phyloP scores from a whole-genome alignment of 2,329 filamentous ascomycete species.

The Phyllosticta citribraziliensis region DNA sequence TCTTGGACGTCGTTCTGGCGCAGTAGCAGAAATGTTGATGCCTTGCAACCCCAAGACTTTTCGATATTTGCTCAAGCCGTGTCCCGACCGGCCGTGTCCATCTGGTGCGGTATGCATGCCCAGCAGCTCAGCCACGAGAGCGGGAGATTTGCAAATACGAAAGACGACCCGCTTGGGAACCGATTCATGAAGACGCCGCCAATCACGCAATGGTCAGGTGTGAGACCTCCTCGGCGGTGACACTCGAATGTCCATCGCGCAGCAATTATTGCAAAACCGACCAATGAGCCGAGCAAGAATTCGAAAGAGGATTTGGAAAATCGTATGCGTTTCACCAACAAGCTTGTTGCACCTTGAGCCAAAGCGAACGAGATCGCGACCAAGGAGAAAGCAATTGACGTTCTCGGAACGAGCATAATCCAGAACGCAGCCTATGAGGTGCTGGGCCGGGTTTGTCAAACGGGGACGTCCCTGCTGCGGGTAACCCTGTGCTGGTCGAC shows the following conservation, averaged over 20 bases:
- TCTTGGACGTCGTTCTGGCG: background rate
- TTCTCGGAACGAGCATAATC: background rate
- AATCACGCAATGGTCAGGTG: background rate
- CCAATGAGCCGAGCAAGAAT: background rate
- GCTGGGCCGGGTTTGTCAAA: background rate
- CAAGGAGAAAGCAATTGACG: background rate
- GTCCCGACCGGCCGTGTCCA: background rate
- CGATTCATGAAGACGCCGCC: background rate
- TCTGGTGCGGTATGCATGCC: background rate
- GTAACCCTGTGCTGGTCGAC: background rate
- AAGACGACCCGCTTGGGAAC: background rate
- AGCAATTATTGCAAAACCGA: background rate
- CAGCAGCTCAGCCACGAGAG: background rate
- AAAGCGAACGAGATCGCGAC: background rate
- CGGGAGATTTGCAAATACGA: background rate
- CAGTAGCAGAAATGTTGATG: background rate
- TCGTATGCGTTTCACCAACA: background rate
- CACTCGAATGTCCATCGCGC: background rate
- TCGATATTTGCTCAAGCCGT: background rate
- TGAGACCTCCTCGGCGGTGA: background rate
- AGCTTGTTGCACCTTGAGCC: background rate
- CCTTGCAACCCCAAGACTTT: background rate
- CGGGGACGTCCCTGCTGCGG: background rate
- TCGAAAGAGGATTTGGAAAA: background rate
- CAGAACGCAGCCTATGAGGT: background rate